A percentile compares a stretch with the other conserved stretches of the same genome.
Evolutionary conservation across 352 stramenopile genomes (phyloP).

Genomic region (Phytopythium litorale): DNA sequence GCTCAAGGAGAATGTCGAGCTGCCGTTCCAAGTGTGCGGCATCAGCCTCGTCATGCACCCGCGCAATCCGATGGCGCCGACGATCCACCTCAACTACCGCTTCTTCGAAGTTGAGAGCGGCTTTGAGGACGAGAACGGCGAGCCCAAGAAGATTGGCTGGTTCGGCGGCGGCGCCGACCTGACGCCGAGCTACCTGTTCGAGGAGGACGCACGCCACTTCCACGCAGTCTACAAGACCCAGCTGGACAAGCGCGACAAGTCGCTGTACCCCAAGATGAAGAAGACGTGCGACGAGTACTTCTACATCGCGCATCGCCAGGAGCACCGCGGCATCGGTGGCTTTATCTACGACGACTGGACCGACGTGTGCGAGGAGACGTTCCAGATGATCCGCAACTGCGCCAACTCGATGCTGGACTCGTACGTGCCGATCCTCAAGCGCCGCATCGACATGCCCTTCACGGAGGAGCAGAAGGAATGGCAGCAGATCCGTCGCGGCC

Average conservation of each 20-base stretch:
- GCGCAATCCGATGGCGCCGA: constrained; percentile 92
- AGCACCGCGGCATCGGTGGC: constrained; percentile 94
- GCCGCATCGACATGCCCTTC: constrained; percentile 95
- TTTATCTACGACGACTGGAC: constrained; percentile 99
- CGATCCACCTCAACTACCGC: constrained; percentile 97
- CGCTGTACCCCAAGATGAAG: constrained; percentile 95
- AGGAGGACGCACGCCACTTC: constrained; percentile 96
- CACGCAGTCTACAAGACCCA: constrained; percentile 95
- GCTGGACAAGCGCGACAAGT: constrained; percentile 92
- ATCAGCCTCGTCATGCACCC: constrained; percentile 98
- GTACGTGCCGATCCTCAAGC: constrained; percentile 96
- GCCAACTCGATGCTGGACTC: constrained; percentile 86
- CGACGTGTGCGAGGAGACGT: constrained; percentile 88
- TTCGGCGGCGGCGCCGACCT: constrained; percentile 97
- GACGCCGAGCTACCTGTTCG: constrained; percentile 95
- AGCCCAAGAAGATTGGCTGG: constrained; percentile 86
- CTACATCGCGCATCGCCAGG: constrained; percentile 94
- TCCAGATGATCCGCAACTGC: constrained; percentile 74
- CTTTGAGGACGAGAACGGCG: constrained; percentile 71
- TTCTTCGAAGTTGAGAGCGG: constrained; percentile 96
- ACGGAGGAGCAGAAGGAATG: constrained; percentile 96
- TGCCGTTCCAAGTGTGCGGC: constrained; percentile 96
- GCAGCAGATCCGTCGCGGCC: constrained; percentile 96
- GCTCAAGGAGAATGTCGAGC: constrained; percentile 57
- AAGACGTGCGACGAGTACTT: constrained; percentile 98